Evolutionary conservation across 805 yeast species (phyloP).

Genomic region (Saturnispora gosingensis): DNA sequence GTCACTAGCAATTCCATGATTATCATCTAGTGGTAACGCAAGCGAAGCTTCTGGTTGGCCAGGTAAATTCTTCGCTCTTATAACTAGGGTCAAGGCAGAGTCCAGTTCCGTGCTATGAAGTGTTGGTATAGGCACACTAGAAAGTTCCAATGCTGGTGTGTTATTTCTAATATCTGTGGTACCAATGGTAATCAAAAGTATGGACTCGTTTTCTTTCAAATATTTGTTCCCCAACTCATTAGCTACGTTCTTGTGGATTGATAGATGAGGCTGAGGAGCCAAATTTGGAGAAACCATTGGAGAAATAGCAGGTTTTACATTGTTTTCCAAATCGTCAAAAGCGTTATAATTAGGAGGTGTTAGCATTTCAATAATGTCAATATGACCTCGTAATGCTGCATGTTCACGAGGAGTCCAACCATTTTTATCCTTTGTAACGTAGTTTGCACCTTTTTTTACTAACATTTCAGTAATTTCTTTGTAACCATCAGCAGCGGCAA

Average conservation of each 20-base stretch:
- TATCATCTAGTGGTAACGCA: constrained; percentile 80
- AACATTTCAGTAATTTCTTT: constrained; percentile 46
- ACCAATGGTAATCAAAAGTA: constrained; percentile 78
- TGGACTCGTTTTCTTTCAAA: constrained; percentile 51
- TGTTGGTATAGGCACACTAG: constrained; percentile 65
- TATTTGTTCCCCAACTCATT: constrained; percentile 74
- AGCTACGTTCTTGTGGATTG: constrained; percentile 5
- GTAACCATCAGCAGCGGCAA: constrained; percentile 82
- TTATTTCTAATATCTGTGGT: constrained; percentile 66
- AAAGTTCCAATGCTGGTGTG: constrained; percentile 53
- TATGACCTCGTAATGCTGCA: constrained; percentile 83
- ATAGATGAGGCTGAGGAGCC: not conserved
- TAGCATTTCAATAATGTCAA: constrained; percentile 55
- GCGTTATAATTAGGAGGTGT: constrained; percentile 39
- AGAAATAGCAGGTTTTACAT: constrained; percentile 19
- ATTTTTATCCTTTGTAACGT: constrained; percentile 57
- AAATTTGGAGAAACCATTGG: constrained; percentile 28
- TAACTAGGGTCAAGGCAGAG: constrained; percentile 71
- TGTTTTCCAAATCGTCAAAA: constrained; percentile 16
- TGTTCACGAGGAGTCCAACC: constrained; percentile 99
- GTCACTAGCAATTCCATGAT: constrained; percentile 54
- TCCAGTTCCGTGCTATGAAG: constrained; percentile 78
- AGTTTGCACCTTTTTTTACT: constrained; percentile 43
- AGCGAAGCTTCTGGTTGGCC: constrained; percentile 50
- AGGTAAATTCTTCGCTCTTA: constrained; percentile 33